Evolutionary conservation across 2,329 filamentous ascomycete genomes (phyloP).

Genomic region (Nakataea oryzae): DNA sequence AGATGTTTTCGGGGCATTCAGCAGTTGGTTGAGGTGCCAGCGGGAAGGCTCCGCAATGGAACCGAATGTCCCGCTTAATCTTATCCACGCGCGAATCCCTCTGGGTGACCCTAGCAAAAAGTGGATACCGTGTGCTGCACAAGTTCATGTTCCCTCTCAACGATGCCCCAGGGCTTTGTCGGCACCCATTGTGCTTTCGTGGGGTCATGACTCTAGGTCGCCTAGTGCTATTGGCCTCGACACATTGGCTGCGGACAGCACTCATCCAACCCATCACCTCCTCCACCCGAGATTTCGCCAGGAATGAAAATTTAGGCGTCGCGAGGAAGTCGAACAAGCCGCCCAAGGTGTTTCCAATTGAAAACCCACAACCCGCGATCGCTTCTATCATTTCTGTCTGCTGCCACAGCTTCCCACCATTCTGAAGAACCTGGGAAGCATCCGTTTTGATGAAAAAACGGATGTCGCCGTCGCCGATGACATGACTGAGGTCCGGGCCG

Average conservation of each 20-base stretch:
- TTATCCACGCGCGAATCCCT: no score
- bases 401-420: slow-evolving; percentile 19
- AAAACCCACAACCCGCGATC: slow-evolving; percentile 19
- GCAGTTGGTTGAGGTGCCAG: no score
- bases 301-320: slow-evolving; percentile 12
- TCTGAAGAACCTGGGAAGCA: slow-evolving; percentile 27
- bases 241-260: not conserved
- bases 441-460: slow-evolving; percentile 54
- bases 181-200: no score
- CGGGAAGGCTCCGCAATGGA: no score
- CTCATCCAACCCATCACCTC: not conserved
- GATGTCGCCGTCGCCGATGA: slow-evolving; percentile 59
- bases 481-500: slow-evolving; percentile 61
- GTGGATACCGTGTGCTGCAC: not conserved
- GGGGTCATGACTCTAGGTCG: no score
- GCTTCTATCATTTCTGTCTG: slow-evolving; percentile 23
- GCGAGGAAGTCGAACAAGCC: slow-evolving; percentile 9
- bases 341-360: slow-evolving; percentile 16
- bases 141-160: no score
- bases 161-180: not conserved
- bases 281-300: not conserved
- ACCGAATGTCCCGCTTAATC: not conserved
- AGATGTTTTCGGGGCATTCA: no score
- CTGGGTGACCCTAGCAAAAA: no score
- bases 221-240: not conserved